Base-by-base conservation (phyloP, 2,329 filamentous ascomycete species). In the Chaetothyriales sp. region DNA sequence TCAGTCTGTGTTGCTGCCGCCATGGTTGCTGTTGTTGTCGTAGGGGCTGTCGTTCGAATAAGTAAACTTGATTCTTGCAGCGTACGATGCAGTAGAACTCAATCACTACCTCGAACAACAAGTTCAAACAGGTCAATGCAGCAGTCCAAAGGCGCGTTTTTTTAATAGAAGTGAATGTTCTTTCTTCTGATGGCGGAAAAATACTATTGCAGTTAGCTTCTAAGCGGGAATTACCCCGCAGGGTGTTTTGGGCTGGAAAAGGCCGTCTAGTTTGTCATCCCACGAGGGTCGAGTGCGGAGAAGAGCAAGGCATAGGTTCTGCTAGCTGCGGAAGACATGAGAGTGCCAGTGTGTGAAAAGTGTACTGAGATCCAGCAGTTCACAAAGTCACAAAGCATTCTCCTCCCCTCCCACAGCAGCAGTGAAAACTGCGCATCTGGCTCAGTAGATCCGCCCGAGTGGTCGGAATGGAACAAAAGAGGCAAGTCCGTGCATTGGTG, bases 1-100 rank as follows among this genome's bases (percentile, higher is more conserved):
- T 55, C 47, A 15, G 56, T 57, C 53, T 54, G 49, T 44, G 55
- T 49, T 26, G 51, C 50, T 47, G 52, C 53, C 18, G 39, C 43
- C 43, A 45, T 45, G 12, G n/a, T 15, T 15, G 43, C 9, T 6
- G 20, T 20, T 26, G 43, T 15, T 15, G 22, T 25, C 22, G 22
- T 25, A 25, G 22, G 6, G 32, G 12, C 32, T 15, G 32, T 15
- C 32, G 32, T 39, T 39, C 10, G 10, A 39, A 15, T 15, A 39
- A 5, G 5, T 39, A 39, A 15, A 15, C 12, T 39, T 39, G 10
- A 4, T 15, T 39, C 32, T 39, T 15, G 12, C 10, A 39, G 28
- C 2, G 8, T 32, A 32, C 28, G 28, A 32, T 32, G 28, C 28
- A 32, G 28, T n/a, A n/a, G n/a, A n/a, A n/a, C n/a, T n/a, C n/a